Percentiles rank a stretch among this genome's conserved stretches.
These are phyloP conservation scores for Platanthera guangdongensis DNA, from an alignment of 106 monocot species.

Conservation along the genomic window DNA sequence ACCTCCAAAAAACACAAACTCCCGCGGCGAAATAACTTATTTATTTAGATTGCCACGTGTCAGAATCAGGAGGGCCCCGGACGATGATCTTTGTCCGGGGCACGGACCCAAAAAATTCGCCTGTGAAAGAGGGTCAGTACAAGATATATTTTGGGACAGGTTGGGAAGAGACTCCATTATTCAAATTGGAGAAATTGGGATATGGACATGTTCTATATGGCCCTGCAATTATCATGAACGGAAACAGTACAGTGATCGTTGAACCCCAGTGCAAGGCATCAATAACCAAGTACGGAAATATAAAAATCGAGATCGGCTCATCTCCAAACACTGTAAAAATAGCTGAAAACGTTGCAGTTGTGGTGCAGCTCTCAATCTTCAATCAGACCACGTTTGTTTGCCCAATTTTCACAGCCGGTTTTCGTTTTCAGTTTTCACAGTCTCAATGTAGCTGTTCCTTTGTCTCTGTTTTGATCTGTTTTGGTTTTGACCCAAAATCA, in stretches of 20 bases:
- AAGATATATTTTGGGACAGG: slow-evolving; percentile 69
- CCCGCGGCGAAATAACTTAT: too few relatives aligned
- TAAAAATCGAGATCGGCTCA: slow-evolving; percentile 54
- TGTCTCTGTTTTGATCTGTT: too few relatives aligned
- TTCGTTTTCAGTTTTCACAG: too few relatives aligned
- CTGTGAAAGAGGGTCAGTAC: slow-evolving; percentile 41
- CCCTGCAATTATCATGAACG: slow-evolving; percentile 90
- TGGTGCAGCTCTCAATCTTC: slow-evolving; percentile 93
- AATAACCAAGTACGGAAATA: slow-evolving; percentile 86
- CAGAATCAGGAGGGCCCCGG: too few relatives aligned
- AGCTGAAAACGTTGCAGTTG: slow-evolving; percentile 53
- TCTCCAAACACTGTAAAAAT: slow-evolving; percentile 19
- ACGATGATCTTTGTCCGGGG: too few relatives aligned
- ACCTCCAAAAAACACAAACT: too few relatives aligned
- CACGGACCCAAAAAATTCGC: too few relatives aligned
- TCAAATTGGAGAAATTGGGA: slow-evolving; percentile 66
- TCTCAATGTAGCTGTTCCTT: too few relatives aligned
- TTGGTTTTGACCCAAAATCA: too few relatives aligned
- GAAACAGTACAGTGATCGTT: slow-evolving; percentile 87
- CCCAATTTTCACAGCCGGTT: too few relatives aligned
- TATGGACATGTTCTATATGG: slow-evolving; percentile 56
- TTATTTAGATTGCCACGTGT: too few relatives aligned
- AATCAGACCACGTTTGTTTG: too few relatives aligned
- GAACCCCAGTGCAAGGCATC: slow-evolving; percentile 70
- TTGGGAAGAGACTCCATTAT: slow-evolving; percentile 75